Conservation (phyloP, 2,329 filamentous ascomycete genomes). For the Aspergillus luchuensis region DNA sequence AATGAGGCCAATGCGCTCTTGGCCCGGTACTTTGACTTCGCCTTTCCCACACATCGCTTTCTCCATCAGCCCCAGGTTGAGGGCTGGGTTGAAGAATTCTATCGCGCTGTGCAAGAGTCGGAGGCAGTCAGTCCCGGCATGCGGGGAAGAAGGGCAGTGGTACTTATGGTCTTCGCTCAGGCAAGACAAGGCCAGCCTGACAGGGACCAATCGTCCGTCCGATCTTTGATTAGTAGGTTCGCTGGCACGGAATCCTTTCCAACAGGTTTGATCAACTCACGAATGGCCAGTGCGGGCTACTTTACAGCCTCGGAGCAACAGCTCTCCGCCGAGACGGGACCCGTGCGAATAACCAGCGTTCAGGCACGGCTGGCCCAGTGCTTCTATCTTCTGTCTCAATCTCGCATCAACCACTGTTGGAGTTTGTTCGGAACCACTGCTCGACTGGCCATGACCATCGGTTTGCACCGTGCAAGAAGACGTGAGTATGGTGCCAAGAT, state of each 20-base stretch:
- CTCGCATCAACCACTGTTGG: slow-evolving; percentile 41
- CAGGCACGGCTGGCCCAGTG: slow-evolving; percentile 46
- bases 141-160: slow-evolving; percentile 43
- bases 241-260: not conserved
- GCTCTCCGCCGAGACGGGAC: slow-evolving; percentile 35
- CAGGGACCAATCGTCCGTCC: slow-evolving; percentile 19
- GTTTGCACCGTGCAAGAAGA: slow-evolving; percentile 28
- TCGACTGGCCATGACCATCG: slow-evolving; percentile 37
- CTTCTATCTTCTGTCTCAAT: slow-evolving; percentile 36
- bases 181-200: slow-evolving; percentile 48
- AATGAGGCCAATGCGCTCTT: slow-evolving; percentile 14
- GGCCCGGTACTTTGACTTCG: slow-evolving; percentile 24
- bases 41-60: slow-evolving; percentile 25
- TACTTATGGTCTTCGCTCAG: slow-evolving; percentile 59
- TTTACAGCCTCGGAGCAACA: slow-evolving; percentile 33
- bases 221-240: slow-evolving; percentile 18
- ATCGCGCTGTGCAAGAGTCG: slow-evolving; percentile 5
- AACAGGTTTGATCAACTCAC: not conserved
- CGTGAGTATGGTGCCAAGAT: slow-evolving; percentile 9
- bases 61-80: slow-evolving; percentile 20
- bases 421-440: slow-evolving; percentile 37
- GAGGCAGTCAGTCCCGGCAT: slow-evolving; percentile 8
- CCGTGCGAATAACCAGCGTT: slow-evolving; percentile 38
- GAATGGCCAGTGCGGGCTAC: slow-evolving; percentile 19
- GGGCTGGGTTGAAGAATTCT: slow-evolving; percentile 22